phyloP scores from a whole-genome alignment of 164 flowering plant genomes.

The Chimonanthus praecox region DNA sequence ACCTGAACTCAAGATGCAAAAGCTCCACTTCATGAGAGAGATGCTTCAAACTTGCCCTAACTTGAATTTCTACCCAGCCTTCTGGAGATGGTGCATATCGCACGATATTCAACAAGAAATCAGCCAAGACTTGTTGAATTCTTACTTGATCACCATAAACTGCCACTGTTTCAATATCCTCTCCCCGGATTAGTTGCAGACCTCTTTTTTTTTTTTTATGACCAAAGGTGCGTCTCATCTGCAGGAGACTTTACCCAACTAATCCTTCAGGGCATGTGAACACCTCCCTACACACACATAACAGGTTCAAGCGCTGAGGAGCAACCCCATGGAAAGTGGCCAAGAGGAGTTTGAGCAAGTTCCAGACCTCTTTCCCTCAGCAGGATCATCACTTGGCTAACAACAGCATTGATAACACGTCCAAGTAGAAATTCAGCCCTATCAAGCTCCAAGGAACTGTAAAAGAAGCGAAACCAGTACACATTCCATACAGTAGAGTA shows the following conservation, averaged over 20 bases:
- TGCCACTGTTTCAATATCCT: constrained; percentile 67
- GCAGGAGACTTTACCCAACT: too few species aligned
- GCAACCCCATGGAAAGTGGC: too few species aligned
- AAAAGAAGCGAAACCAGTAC: background rate
- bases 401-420: constrained; percentile 81
- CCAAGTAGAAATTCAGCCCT: constrained; percentile 68
- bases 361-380: constrained; percentile 62
- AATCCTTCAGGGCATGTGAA: too few species aligned
- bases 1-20: constrained; percentile 82
- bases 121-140: constrained; percentile 79
- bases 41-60: constrained; percentile 54
- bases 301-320: too few species aligned
- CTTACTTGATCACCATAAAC: constrained; percentile 85
- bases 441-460: constrained; percentile 70
- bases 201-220: constrained; percentile 43
- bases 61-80: constrained; percentile 97
- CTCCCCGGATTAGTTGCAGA: constrained; percentile 73
- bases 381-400: constrained; percentile 81
- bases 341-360: too few species aligned
- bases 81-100: constrained; percentile 73
- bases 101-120: constrained; percentile 76
- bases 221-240: too few species aligned
- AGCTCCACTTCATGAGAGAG: constrained; percentile 35
- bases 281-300: too few species aligned
- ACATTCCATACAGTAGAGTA: background rate